Percentiles rank a stretch among this genome's conserved stretches.
Conservation (phyloP, 768 basidiomycete species). For the Xerocomus potaroensis region DNA sequence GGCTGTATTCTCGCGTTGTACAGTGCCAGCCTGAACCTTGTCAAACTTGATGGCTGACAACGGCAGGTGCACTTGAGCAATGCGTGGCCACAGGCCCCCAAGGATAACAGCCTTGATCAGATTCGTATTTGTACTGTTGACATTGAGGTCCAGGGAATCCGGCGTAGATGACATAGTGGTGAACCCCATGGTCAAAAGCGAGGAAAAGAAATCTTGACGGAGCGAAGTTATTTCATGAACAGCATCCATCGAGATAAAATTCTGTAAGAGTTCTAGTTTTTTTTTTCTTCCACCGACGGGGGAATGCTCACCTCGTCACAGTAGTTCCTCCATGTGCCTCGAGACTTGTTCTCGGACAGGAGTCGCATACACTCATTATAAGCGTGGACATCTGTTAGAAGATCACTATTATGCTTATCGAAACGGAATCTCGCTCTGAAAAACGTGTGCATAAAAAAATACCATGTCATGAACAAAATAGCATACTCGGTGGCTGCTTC, state of each 20-base stretch:
- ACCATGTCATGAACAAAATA: not conserved
- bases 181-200: constrained; percentile 70
- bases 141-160: constrained; percentile 50
- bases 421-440: constrained; percentile 73
- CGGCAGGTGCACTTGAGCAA: constrained; percentile 74
- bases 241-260: constrained; percentile 74
- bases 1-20: constrained; percentile 81
- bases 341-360: constrained; percentile 46
- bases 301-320: constrained; percentile 56
- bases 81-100: constrained; percentile 83
- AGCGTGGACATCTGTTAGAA: constrained; percentile 77
- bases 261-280: constrained; percentile 38
- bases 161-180: constrained; percentile 46
- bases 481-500: constrained; percentile 72
- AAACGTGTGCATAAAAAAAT: not conserved
- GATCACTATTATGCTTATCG: constrained; percentile 68
- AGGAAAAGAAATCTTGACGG: constrained; percentile 69
- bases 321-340: constrained; percentile 47
- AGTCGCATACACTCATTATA: constrained; percentile 61
- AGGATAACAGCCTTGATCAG: constrained; percentile 82
- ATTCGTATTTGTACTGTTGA: constrained; percentile 61
- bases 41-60: constrained; percentile 76
- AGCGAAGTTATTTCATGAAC: constrained; percentile 76
- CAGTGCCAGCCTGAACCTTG: constrained; percentile 75
- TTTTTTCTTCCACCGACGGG: not conserved